A percentile compares a stretch with the other conserved stretches of the same genome.
These are phyloP conservation scores for Aechmea fasciata DNA, from an alignment of 176 grass and related monocot genomes.

Conservation along the genomic window DNA sequence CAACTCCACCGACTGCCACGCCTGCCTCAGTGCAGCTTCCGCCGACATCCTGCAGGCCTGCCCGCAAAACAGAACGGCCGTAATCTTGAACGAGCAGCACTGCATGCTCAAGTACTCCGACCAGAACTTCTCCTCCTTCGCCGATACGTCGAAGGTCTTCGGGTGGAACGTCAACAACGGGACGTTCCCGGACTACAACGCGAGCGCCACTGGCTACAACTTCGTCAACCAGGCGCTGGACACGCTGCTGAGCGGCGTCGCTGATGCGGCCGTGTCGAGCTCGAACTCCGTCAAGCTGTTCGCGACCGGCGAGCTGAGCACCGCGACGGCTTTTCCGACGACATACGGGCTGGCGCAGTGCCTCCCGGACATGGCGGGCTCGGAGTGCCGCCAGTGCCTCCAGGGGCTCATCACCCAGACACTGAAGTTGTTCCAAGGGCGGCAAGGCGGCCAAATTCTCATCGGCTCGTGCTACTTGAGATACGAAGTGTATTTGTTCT, in stretches of 20 bases:
- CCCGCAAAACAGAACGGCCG: conserved; percentile 23
- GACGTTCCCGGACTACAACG: not conserved
- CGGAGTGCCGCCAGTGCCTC: conserved; percentile 25
- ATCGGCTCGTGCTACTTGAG: conserved; percentile 18
- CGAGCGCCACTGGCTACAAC: not conserved
- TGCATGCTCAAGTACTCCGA: conserved; percentile 51
- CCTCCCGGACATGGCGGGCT: not conserved
- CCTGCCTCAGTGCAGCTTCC: conserved; percentile 32
- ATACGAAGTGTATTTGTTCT: conserved; percentile 30
- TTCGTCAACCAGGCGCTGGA: not conserved
- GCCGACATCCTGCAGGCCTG: conserved; percentile 20
- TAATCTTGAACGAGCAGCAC: too few relatives aligned
- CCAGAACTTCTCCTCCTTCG: conserved; percentile 25
- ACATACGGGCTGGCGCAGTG: conserved; percentile 23
- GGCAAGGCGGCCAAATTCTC: conserved; percentile 15
- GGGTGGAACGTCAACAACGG: not conserved
- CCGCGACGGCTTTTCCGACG: too few relatives aligned
- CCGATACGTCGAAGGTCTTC: not conserved
- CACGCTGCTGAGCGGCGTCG: not conserved
- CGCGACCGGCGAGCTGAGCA: too few relatives aligned
- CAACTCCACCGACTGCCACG: conserved; percentile 22
- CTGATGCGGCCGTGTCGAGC: too few relatives aligned
- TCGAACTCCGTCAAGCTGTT: too few relatives aligned
- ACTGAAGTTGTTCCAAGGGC: not conserved
- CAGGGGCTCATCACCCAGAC: not conserved